A percentile compares a stretch with the other conserved stretches of the same genome.
These are phyloP conservation scores for Exophiala lecanii-corni DNA, from an alignment of 2,329 filamentous ascomycete species.

Conservation along the genomic window DNA sequence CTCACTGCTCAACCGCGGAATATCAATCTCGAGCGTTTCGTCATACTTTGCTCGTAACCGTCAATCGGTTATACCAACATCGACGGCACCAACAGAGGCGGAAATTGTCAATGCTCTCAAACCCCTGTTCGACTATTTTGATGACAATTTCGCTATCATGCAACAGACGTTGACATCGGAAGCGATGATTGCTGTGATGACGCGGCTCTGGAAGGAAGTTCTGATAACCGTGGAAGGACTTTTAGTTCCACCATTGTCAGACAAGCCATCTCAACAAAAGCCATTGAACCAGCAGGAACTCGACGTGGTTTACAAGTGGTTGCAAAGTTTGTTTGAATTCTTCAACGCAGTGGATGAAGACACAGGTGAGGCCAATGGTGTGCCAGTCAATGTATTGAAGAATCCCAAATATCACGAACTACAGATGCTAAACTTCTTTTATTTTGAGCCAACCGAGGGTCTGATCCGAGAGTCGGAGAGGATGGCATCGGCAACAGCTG, in stretches of 20 bases:
- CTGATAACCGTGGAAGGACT: slow-evolving; percentile 84
- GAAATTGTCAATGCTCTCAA: slow-evolving; percentile 78
- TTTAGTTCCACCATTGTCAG: slow-evolving; percentile 87
- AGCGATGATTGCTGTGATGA: slow-evolving; percentile 99
- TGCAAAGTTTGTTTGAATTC: slow-evolving; percentile 84
- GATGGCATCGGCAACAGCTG: slow-evolving; percentile 83
- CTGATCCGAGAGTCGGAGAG: slow-evolving; percentile 92
- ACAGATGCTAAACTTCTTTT: slow-evolving; percentile 96
- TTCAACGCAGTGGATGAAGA: slow-evolving; percentile 90
- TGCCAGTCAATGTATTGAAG: slow-evolving; percentile 86
- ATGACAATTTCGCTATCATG: slow-evolving; percentile 99
- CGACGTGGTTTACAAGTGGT: slow-evolving; percentile 92
- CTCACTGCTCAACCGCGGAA: slow-evolving; percentile 67
- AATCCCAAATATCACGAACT: slow-evolving; percentile 98
- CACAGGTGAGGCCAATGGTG: slow-evolving; percentile 75
- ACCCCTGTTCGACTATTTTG: slow-evolving; percentile 87
- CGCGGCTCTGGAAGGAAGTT: slow-evolving; percentile 94
- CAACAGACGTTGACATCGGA: slow-evolving; percentile 90
- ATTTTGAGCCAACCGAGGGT: slow-evolving; percentile 86
- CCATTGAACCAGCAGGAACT: slow-evolving; percentile 81
- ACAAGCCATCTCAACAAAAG: slow-evolving; percentile 84
- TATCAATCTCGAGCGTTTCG: slow-evolving; percentile 68
- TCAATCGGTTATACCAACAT: slow-evolving; percentile 31
- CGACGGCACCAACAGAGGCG: slow-evolving; percentile 58
- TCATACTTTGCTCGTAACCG: slow-evolving; percentile 56